Evolutionary conservation across 2,329 filamentous ascomycete genomes (phyloP).

Genomic region (Arthroderma uncinatum): DNA sequence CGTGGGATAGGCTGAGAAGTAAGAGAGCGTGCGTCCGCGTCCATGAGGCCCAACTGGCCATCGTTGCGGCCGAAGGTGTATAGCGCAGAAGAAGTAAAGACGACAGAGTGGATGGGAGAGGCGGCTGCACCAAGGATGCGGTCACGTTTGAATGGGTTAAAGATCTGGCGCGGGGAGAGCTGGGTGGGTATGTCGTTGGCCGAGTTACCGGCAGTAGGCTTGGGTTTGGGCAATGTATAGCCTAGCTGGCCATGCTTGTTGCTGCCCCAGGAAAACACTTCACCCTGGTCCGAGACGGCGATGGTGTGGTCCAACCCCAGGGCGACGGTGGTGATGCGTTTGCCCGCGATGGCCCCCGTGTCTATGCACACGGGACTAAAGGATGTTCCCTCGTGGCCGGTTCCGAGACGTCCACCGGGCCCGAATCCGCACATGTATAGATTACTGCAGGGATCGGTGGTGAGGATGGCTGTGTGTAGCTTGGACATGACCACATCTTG

Average conservation of each 20-base stretch:
- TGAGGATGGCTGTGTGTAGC: constrained; percentile 78
- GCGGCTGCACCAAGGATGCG: constrained; percentile 70
- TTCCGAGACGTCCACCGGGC: constrained; percentile 75
- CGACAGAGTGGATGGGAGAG: constrained; percentile 82
- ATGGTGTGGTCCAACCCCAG: constrained; percentile 87
- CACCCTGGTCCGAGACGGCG: constrained; percentile 73
- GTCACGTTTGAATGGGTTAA: constrained; percentile 83
- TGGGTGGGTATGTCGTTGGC: constrained; percentile 78
- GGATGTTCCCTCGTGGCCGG: constrained; percentile 78
- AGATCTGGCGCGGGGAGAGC: constrained; percentile 72
- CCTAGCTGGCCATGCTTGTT: constrained; percentile 80
- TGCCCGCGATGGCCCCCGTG: constrained; percentile 59
- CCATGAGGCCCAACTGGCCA: constrained; percentile 85
- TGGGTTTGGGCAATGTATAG: constrained; percentile 56
- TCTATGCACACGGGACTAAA: constrained; percentile 79
- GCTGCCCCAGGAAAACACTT: constrained; percentile 88
- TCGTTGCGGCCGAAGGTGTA: constrained; percentile 95
- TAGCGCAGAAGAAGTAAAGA: constrained; percentile 66
- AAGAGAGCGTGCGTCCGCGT: constrained; percentile 84
- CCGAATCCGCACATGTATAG: constrained; percentile 89
- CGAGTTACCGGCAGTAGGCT: constrained; percentile 25
- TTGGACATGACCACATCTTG: constrained; percentile 83
- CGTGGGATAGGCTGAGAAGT: constrained; percentile 72
- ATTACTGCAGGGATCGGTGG: constrained; percentile 76
- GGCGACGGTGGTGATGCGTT: constrained; percentile 63